These are phyloP conservation scores for Canna indica DNA, from an alignment of 176 grass and related monocot genomes.

Conservation along the genomic window DNA sequence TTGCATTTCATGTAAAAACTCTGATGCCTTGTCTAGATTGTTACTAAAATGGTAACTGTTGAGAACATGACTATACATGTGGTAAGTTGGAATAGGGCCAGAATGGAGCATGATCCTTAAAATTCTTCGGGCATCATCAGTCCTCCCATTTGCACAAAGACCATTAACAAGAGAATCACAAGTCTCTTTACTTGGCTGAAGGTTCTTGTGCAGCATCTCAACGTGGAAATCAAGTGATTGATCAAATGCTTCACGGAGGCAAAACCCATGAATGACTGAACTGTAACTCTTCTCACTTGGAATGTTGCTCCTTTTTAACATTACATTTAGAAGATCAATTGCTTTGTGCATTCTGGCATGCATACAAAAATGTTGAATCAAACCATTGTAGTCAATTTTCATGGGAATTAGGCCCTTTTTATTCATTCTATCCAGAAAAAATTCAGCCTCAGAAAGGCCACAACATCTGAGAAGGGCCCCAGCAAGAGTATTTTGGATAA, in stretches of 20 bases:
- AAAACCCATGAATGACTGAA: slow-evolving; percentile 39
- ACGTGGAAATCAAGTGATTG: slow-evolving; percentile 49
- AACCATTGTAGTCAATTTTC: slow-evolving; percentile 31
- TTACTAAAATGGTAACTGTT: slow-evolving; percentile 48
- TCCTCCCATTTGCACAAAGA: slow-evolving; percentile 54
- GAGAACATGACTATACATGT: slow-evolving; percentile 69
- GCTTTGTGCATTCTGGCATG: slow-evolving; percentile 41
- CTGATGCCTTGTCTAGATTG: slow-evolving; percentile 46
- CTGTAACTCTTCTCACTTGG: slow-evolving; percentile 61
- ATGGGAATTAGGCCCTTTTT: slow-evolving; percentile 29
- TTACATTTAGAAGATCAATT: slow-evolving; percentile 58
- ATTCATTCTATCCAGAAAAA: slow-evolving; percentile 31
- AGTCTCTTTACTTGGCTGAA: slow-evolving; percentile 40
- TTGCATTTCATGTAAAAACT: slow-evolving; percentile 81
- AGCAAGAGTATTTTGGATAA: slow-evolving; percentile 33
- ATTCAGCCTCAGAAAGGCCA: slow-evolving; percentile 53
- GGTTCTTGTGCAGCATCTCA: slow-evolving; percentile 54
- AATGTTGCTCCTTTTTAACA: slow-evolving; percentile 54
- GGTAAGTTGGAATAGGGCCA: slow-evolving; percentile 41
- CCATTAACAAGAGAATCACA: slow-evolving; percentile 47
- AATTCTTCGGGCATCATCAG: slow-evolving; percentile 54
- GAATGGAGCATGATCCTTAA: slow-evolving; percentile 37
- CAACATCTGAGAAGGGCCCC: slow-evolving; percentile 46
- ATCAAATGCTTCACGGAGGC: slow-evolving; percentile 45
- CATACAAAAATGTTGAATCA: slow-evolving; percentile 57